Evolutionary conservation across 1,284 basidiomycete genomes (phyloP).

Genomic region (Ustilago xerochloae): DNA sequence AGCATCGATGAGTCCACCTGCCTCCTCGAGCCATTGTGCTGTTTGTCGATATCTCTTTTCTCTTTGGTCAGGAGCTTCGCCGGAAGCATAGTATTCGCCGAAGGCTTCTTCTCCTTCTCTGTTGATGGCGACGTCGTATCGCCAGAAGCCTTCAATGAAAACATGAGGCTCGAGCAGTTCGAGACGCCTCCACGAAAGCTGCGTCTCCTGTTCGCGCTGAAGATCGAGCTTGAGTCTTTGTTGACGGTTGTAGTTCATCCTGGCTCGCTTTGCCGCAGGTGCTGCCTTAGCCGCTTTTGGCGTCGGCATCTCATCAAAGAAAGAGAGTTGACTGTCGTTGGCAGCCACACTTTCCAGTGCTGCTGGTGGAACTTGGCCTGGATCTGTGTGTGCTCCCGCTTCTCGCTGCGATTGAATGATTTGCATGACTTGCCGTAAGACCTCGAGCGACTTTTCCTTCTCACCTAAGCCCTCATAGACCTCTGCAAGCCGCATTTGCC

Average conservation of each 20-base stretch:
- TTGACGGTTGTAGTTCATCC: conserved; percentile 41
- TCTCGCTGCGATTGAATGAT: conserved; percentile 30
- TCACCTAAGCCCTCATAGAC: conserved; percentile 83
- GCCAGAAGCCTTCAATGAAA: conserved; percentile 61
- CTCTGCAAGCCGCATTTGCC: conserved; percentile 75
- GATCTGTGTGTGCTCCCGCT: conserved; percentile 2
- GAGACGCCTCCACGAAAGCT: conserved; percentile 53
- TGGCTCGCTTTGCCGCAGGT: conserved; percentile 21
- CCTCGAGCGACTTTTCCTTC: conserved; percentile 81
- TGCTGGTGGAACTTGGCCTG: neutral
- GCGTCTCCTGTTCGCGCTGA: conserved; percentile 63
- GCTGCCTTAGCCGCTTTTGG: conserved; percentile 5
- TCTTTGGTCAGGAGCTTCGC: conserved; percentile 17
- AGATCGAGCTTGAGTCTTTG: conserved; percentile 52
- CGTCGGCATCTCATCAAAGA: conserved; percentile 56
- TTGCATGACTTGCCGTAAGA: conserved; percentile 79
- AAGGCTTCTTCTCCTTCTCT: conserved; percentile 31
- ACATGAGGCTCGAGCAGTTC: conserved; percentile 53
- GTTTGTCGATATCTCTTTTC: conserved; percentile 64
- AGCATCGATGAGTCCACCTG: conserved; percentile 85
- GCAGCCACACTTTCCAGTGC: neutral
- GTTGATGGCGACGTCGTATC: conserved; percentile 50
- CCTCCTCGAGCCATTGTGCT: conserved; percentile 80
- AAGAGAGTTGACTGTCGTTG: conserved; percentile 35
- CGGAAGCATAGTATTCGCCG: conserved; percentile 16